Evolutionary conservation across 2,329 filamentous ascomycete species (phyloP).

Genomic region (Pochonia chlamydosporia): DNA sequence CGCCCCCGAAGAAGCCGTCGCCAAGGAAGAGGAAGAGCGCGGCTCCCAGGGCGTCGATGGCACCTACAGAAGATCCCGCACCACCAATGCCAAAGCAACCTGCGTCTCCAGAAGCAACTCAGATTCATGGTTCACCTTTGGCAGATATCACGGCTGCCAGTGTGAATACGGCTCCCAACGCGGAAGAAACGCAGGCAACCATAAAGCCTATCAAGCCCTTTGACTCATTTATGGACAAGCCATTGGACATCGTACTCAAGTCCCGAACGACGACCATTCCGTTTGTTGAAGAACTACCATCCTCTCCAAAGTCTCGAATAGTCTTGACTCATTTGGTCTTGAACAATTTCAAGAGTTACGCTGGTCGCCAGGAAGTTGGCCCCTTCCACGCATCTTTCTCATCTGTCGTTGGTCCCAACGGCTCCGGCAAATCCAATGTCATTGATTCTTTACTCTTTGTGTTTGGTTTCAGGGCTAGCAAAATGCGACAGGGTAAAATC

Average conservation of each 20-base stretch:
- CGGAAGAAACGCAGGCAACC: conserved; percentile 30
- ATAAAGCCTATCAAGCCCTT: conserved; percentile 70
- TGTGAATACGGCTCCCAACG: conserved; percentile 41
- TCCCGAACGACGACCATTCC: conserved; percentile 65
- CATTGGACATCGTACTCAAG: conserved; percentile 91
- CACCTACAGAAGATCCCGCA: conserved; percentile 31
- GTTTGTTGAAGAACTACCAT: conserved; percentile 57
- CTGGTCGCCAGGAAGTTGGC: conserved; percentile 88
- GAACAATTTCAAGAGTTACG: conserved; percentile 99
- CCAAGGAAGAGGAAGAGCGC: conserved; percentile 64
- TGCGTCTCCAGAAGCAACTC: conserved; percentile 48
- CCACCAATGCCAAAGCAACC: conserved; percentile 46
- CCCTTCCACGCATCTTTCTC: conserved; percentile 97
- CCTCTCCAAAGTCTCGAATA: conserved; percentile 74
- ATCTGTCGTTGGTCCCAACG: conserved; percentile 95
- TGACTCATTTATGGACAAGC: conserved; percentile 74
- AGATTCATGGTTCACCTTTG: conserved; percentile 52
- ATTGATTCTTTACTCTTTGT: conserved; percentile 97
- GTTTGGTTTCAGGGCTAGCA: conserved; percentile 98
- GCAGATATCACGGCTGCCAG: conserved; percentile 66
- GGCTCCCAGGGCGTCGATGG: conserved; percentile 34
- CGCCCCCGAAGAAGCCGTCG: conserved; percentile 35
- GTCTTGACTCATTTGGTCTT: conserved; percentile 90
- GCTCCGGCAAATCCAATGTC: conserved; percentile 97
- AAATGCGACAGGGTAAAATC: conserved; percentile 98